Conservation (phyloP, 2,329 filamentous ascomycete species). For the Zymoseptoria crescenta region DNA sequence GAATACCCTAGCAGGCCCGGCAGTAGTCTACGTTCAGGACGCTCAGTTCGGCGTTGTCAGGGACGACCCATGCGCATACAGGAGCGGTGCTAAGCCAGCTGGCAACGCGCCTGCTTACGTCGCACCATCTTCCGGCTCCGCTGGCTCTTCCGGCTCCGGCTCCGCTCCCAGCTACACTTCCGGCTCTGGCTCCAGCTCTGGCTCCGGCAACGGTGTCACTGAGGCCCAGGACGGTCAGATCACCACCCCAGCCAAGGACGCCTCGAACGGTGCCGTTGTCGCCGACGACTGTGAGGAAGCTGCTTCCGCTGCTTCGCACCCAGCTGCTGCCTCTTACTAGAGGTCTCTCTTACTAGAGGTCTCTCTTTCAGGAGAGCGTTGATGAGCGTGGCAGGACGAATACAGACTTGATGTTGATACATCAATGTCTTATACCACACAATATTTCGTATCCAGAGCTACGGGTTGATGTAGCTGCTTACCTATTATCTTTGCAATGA, state of each 20-base stretch:
- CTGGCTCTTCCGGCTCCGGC: too few relatives aligned
- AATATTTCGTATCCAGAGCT: not conserved
- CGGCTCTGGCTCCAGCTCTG: not conserved
- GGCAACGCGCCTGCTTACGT: too few relatives aligned
- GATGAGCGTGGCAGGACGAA: not conserved
- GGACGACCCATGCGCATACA: not conserved
- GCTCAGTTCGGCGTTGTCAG: conserved; percentile 1
- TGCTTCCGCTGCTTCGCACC: not conserved
- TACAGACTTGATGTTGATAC: not conserved
- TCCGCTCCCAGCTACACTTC: not conserved
- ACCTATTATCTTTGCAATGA: not conserved
- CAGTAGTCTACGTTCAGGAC: conserved; percentile 17
- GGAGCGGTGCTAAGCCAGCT: too few relatives aligned
- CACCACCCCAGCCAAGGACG: too few relatives aligned
- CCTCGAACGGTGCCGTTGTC: too few relatives aligned
- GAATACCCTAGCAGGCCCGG: conserved; percentile 25
- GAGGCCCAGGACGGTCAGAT: too few relatives aligned
- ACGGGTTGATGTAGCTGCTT: not conserved
- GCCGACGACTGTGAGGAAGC: not conserved
- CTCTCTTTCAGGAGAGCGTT: not conserved
- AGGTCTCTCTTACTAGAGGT: not conserved
- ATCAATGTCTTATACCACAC: not conserved
- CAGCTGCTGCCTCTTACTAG: not conserved
- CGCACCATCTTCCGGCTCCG: too few relatives aligned
- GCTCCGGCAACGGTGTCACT: not conserved